phyloP scores from a whole-genome alignment of 2,329 filamentous ascomycete species.

The Bipolaris sorokiniana region DNA sequence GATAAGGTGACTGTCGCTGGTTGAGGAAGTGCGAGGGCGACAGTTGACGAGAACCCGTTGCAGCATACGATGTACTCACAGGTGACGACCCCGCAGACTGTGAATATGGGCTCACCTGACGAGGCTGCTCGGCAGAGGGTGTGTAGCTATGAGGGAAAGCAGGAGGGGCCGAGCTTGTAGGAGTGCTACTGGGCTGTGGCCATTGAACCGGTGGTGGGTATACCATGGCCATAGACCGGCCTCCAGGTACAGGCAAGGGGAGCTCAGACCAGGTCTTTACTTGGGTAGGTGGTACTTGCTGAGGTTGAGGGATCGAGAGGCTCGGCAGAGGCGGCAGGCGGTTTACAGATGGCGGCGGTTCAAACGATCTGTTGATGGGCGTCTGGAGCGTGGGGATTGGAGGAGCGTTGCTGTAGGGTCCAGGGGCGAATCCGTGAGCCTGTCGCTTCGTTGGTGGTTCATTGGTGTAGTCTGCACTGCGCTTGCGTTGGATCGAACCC shows the following conservation, averaged over 20 bases:
- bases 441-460: conserved; percentile 64
- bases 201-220: conserved; percentile 67
- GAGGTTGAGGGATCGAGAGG: conserved; percentile 66
- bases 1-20: conserved; percentile 89
- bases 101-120: conserved; percentile 59
- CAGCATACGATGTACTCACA: conserved; percentile 67
- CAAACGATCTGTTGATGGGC: conserved; percentile 42
- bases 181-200: conserved; percentile 52
- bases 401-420: conserved; percentile 46
- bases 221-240: conserved; percentile 77
- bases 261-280: conserved; percentile 53
- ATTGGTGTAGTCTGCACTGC: conserved; percentile 62
- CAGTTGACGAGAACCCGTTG: conserved; percentile 71
- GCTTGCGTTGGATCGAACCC: conserved; percentile 58
- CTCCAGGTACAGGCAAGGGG: conserved; percentile 59
- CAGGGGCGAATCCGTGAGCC: conserved; percentile 46
- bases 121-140: conserved; percentile 47
- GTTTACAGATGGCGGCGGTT: conserved; percentile 47
- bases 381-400: conserved; percentile 45
- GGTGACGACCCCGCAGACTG: conserved; percentile 69
- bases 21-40: conserved; percentile 88
- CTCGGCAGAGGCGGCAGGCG: conserved; percentile 73
- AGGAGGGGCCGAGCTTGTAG: conserved; percentile 40
- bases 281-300: conserved; percentile 38
- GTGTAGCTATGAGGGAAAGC: conserved; percentile 37